Base-by-base conservation (phyloP, 1,284 basidiomycete species). In the Puccinia triticina region DNA sequence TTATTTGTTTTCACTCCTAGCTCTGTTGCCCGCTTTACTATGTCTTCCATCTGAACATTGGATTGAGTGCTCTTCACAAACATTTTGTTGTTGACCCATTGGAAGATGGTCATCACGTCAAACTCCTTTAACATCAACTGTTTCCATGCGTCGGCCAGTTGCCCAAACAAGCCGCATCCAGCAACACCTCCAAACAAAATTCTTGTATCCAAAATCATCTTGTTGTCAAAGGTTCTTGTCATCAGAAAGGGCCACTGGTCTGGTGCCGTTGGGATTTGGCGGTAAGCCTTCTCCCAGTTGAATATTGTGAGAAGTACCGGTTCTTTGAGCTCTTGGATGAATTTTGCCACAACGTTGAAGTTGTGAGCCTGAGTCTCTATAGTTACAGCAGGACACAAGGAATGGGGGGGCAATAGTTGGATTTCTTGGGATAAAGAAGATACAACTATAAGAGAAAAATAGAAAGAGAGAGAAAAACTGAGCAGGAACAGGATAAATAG, bases 261-360 rank as follows among this genome's bases (percentile, higher is more conserved):
- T 5, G 21, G 4, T 26, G 7, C 14, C 34, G 69, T 72, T n/a
- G 69, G 69, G 0, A 72, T 72, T 21, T 72, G 69, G 0, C 37
- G 3, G 21, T 72, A 72, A 0, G 69, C 37, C 40, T 72, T 72
- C 26, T 72, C 69, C 69, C 69, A 72, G 11, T 72, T 40, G 26
- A 72, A 72, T 16, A 72, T 14, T 4, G 46, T 40, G 2, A 72
- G 32, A n/a, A n/a, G n/a, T n/a, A n/a, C n/a, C n/a, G n/a, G n/a
- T n/a, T n/a, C n/a, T 72, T 29, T 5, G 1, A 48, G 0, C 18
- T 48, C 0, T 2, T 34, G 26, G 26, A 48, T 43, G 43, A 48
- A 72, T 10, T 18, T 21, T 21, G 43, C 37, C 18, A 72, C 69
- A 32, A 43, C 37, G 1, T n/a, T 16, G 40, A 72, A 72, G n/a